A percentile compares a stretch with the other conserved stretches of the same genome.
phyloP scores from a whole-genome alignment of 2,329 filamentous ascomycete genomes.

The Paracamarosporium sp. region DNA sequence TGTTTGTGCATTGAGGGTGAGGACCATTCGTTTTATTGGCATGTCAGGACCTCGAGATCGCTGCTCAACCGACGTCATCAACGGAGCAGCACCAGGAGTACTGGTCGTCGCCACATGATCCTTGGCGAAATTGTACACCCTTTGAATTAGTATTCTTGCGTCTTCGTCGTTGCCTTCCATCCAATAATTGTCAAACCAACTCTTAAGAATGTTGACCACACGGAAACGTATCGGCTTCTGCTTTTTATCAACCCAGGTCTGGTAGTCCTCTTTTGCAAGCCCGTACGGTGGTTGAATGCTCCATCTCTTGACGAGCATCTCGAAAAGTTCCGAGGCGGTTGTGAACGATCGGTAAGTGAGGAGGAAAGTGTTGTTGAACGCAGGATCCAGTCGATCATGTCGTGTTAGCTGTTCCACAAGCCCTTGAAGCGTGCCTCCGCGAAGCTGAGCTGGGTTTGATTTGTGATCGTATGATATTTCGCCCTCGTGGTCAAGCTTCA shows the following conservation, averaged over 20 bases:
- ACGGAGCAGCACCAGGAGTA: constrained; percentile 82
- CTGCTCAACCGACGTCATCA: constrained; percentile 89
- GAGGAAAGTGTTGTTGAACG: constrained; percentile 97
- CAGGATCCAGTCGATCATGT: constrained; percentile 93
- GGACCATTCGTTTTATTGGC: constrained; percentile 82
- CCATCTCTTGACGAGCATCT: constrained; percentile 89
- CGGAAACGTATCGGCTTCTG: constrained; percentile 95
- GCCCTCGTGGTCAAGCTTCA: constrained; percentile 84
- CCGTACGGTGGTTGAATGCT: constrained; percentile 90
- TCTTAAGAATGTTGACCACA: constrained; percentile 97
- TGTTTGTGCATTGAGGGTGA: constrained; percentile 82
- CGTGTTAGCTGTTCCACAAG: constrained; percentile 94
- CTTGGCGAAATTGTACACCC: constrained; percentile 88
- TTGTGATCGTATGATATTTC: constrained; percentile 93
- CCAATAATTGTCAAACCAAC: constrained; percentile 98
- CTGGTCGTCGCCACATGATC: constrained; percentile 93
- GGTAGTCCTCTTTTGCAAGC: constrained; percentile 75
- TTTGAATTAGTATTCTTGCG: constrained; percentile 82
- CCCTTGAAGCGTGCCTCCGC: constrained; percentile 86
- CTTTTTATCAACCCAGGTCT: constrained; percentile 90
- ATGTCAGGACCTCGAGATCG: constrained; percentile 87
- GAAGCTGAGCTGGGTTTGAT: constrained; percentile 74
- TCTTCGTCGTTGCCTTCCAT: constrained; percentile 92
- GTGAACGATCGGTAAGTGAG: constrained; percentile 97
- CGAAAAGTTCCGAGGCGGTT: constrained; percentile 86